Evolutionary conservation across 2,329 filamentous ascomycete genomes (phyloP), one percentile per base, ranked within the genome.

Genomic region (Xylariomycetidae sp.): DNA sequence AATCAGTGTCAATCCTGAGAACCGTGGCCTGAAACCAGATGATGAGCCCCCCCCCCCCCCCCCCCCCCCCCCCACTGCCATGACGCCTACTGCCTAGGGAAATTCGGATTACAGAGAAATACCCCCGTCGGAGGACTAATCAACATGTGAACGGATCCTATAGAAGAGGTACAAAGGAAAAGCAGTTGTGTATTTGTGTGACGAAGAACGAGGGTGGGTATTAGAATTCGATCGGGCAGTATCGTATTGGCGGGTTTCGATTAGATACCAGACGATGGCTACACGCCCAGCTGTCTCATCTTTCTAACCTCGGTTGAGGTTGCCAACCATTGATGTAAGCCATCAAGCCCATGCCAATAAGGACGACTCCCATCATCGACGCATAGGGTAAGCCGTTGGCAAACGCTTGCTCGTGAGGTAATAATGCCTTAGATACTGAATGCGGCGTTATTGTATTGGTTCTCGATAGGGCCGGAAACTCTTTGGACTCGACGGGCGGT

Each of bases 261-360:
- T 11, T 25, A n/a, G 23, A 16, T 14, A 27, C 2, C 7, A 34
- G n/a, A 17, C n/a, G 29, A 13, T 3, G 6, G 6, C 12, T 31
- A 14, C 9, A 17, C 16, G 19, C 23, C 20, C 25, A 13, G 14
- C 14, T 16, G 26, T 34, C 13, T 39, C 27, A 50, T 45, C 42
- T 48, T 27, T 50, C 49, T 13, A 54, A 33, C 31, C 55, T 61
- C 16, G 58, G 57, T 36, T 66, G 62, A 17, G 64, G 53, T 49
- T 88, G 83, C 85, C 85, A 90, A 32, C 83, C 82, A 53, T 92
- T 92, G 48, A 92, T 71, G 60, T 88, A 89, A 26, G 84, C 85
- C 86, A 92, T 92, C 44, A 92, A 59, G 11, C 86, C 84, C 65
- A 92, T 82, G 19, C 86, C 86, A 40, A 92, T 66, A 36, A 92